Conservation (phyloP, 2,329 filamentous ascomycete species). For the Epichloe amarillans region DNA sequence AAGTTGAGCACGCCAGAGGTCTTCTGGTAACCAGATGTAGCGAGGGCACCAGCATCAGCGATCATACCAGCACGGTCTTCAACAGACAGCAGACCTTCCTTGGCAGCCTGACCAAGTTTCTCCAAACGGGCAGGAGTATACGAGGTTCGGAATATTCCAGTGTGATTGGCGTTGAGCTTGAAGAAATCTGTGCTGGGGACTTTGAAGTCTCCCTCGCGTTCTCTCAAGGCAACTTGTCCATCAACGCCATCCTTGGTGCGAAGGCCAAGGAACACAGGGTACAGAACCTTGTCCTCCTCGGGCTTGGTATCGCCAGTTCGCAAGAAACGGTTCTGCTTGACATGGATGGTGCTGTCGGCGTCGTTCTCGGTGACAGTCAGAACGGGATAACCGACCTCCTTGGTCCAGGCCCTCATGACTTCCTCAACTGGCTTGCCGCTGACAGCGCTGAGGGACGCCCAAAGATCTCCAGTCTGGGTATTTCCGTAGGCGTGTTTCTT, state of each 20-base stretch:
- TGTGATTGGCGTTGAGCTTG: constrained; percentile 94
- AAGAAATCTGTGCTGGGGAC: constrained; percentile 74
- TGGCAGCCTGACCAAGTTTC: constrained; percentile 80
- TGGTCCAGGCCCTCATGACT: constrained; percentile 94
- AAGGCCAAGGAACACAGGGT: constrained; percentile 78
- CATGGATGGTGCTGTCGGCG: constrained; percentile 56
- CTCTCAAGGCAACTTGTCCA: constrained; percentile 29
- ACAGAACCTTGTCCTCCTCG: constrained; percentile 79
- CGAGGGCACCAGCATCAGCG: constrained; percentile 79
- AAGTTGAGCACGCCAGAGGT: constrained; percentile 80
- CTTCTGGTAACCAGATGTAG: constrained; percentile 83
- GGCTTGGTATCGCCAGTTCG: constrained; percentile 86
- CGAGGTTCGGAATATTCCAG: constrained; percentile 79
- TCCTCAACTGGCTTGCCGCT: constrained; percentile 83
- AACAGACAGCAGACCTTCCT: constrained; percentile 55
- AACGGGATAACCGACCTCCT: constrained; percentile 88
- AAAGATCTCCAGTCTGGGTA: constrained; percentile 81
- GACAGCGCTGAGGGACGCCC: constrained; percentile 74
- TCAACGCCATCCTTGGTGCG: constrained; percentile 74
- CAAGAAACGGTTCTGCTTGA: constrained; percentile 93
- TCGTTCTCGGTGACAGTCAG: constrained; percentile 62
- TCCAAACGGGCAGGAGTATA: constrained; percentile 72
- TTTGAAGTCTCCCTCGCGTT: constrained; percentile 64
- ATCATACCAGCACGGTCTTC: constrained; percentile 94
- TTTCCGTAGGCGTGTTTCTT: constrained; percentile 97